phyloP scores from a whole-genome alignment of 352 stramenopile genomes.

The Globisporangium radiosum region DNA sequence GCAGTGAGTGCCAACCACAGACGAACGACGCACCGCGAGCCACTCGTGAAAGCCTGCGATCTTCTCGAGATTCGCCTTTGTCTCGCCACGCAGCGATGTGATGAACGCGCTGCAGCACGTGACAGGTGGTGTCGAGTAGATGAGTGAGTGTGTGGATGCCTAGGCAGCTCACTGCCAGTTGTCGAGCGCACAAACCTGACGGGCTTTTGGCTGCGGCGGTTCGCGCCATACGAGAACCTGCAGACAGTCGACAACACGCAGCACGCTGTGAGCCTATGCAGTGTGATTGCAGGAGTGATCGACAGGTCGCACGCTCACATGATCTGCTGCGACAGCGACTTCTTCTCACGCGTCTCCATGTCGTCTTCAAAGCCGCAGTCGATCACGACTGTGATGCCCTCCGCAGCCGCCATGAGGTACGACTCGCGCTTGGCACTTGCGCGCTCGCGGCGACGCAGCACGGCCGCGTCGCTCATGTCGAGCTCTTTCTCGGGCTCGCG shows the following conservation, averaged over 20 bases:
- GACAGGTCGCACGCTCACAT: constrained; percentile 56
- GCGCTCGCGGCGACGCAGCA: constrained; percentile 53
- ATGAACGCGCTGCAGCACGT: constrained; percentile 35
- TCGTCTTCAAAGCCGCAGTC: constrained; percentile 92
- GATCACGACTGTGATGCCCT: constrained; percentile 82
- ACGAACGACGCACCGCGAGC: constrained; percentile 36
- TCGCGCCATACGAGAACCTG: constrained; percentile 84
- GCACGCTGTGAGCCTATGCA: no score
- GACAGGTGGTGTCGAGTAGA: background rate
- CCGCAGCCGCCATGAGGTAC: constrained; percentile 79
- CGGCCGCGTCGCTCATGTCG: constrained; percentile 76
- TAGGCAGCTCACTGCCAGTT: no score
- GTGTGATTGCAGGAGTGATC: background rate
- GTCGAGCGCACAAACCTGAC: constrained; percentile 27
- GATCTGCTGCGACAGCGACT: constrained; percentile 92
- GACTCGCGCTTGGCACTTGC: constrained; percentile 60
- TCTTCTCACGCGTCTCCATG: constrained; percentile 92
- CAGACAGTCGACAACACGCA: background rate
- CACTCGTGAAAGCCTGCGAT: constrained; percentile 88
- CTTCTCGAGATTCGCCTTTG: constrained; percentile 77
- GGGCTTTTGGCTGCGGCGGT: constrained; percentile 46
- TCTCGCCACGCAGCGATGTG: constrained; percentile 71
- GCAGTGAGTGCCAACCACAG: background rate
- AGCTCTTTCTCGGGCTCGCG: constrained; percentile 37
- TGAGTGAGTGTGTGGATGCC: background rate